Conservation (phyloP, 495 filamentous ascomycete species). For the Penicillium verhagenii region DNA sequence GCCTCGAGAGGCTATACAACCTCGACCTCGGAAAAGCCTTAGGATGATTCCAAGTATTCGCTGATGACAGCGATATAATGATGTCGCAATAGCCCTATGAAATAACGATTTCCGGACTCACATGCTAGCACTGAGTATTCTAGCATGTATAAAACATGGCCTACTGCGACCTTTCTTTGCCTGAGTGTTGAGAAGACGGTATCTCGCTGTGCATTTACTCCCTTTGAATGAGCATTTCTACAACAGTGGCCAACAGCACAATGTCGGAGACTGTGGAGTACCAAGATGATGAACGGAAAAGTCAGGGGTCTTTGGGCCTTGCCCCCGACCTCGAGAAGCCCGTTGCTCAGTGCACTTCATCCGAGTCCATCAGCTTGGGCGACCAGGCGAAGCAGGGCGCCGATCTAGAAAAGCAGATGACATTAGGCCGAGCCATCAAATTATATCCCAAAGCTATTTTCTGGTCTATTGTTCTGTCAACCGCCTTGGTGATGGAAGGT, state of each 20-base stretch:
- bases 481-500: conserved; percentile 57
- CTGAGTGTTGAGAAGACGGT: neutral
- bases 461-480: conserved; percentile 55
- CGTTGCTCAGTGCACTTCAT: neutral
- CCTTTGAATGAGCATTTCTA: neutral
- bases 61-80: neutral
- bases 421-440: conserved; percentile 23
- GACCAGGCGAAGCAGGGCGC: neutral
- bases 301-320: neutral
- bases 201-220: neutral
- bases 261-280: neutral
- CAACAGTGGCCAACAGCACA: neutral
- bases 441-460: conserved; percentile 57
- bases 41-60: neutral
- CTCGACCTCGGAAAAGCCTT: neutral
- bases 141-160: neutral
- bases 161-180: neutral
- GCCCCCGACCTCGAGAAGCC: neutral
- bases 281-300: neutral
- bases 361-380: neutral
- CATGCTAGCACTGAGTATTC: neutral
- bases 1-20: neutral
- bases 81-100: neutral
- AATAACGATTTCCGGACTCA: neutral
- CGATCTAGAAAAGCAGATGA: neutral